These are phyloP conservation scores for Saussurea involucrata DNA, from an alignment of 129 eudicot genomes.

Conservation along the genomic window DNA sequence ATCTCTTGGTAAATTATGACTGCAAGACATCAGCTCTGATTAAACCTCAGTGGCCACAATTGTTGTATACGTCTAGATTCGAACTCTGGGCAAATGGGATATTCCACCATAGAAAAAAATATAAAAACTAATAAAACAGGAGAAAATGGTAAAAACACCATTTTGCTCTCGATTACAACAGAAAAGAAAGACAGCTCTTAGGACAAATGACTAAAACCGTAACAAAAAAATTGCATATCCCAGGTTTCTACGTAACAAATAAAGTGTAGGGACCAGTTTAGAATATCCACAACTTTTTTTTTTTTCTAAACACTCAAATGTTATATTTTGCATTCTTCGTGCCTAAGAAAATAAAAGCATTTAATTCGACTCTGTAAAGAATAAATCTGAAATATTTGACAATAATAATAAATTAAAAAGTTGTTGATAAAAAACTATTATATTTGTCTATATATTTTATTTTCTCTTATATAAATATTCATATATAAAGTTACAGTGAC, in stretches of 20 bases:
- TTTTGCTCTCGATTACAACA: not conserved
- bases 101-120: not conserved
- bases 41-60: no score
- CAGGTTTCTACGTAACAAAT: not conserved
- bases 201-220: not conserved
- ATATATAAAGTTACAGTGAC: no score
- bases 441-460: no score
- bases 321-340: not conserved
- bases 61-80: no score
- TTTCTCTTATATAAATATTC: no score
- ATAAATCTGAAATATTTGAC: no score
- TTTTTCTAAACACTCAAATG: not conserved
- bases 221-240: not conserved
- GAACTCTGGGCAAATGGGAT: not conserved
- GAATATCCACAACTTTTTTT: not conserved
- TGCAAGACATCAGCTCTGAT: no score
- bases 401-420: no score
- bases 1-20: no score
- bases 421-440: no score
- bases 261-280: not conserved
- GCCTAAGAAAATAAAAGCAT: not conserved
- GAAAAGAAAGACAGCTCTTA: not conserved
- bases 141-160: not conserved
- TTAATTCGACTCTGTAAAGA: not conserved
- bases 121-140: no score